These are phyloP conservation scores for Rhytidhysteron rufulum DNA, from an alignment of 2,329 filamentous ascomycete genomes.

Conservation along the genomic window DNA sequence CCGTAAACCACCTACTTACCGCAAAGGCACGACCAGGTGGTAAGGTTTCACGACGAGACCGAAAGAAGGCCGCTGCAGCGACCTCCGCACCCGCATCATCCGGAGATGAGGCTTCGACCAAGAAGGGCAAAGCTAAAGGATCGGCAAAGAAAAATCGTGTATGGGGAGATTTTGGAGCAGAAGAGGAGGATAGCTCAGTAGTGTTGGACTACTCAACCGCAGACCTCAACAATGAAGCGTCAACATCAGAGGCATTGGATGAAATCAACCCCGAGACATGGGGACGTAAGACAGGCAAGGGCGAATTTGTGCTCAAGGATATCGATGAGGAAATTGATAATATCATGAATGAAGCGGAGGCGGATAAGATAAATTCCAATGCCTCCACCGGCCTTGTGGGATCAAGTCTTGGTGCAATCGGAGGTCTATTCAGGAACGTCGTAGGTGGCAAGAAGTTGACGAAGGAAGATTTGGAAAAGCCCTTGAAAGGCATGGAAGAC, in stretches of 20 bases:
- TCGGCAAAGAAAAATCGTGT: constrained; percentile 78
- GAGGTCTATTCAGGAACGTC: constrained; percentile 88
- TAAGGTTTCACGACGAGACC: constrained; percentile 76
- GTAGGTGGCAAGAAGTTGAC: constrained; percentile 92
- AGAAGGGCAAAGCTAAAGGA: constrained; percentile 56
- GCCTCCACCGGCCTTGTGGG: constrained; percentile 62
- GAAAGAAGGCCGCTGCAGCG: constrained; percentile 58
- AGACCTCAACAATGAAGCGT: constrained; percentile 48
- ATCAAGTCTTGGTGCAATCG: constrained; percentile 75
- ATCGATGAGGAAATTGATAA: constrained; percentile 89
- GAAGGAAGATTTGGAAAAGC: constrained; percentile 82
- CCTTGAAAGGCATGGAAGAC: constrained; percentile 93
- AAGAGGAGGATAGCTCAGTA: constrained; percentile 73
- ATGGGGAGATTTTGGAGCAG: constrained; percentile 89
- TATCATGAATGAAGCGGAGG: constrained; percentile 78
- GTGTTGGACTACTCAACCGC: constrained; percentile 84
- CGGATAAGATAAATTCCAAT: constrained; percentile 38
- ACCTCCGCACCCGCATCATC: constrained; percentile 66
- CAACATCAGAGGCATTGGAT: constrained; percentile 61
- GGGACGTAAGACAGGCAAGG: constrained; percentile 80
- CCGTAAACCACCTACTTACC: constrained; percentile 63
- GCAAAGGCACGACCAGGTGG: constrained; percentile 70
- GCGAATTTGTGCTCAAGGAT: constrained; percentile 91
- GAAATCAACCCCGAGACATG: constrained; percentile 74
- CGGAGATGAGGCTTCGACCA: constrained; percentile 69